Percentiles rank a stretch among this genome's conserved stretches.
These are phyloP conservation scores for Tylopilus sp. DNA, from an alignment of 1,284 basidiomycete species.

Conservation along the genomic window DNA sequence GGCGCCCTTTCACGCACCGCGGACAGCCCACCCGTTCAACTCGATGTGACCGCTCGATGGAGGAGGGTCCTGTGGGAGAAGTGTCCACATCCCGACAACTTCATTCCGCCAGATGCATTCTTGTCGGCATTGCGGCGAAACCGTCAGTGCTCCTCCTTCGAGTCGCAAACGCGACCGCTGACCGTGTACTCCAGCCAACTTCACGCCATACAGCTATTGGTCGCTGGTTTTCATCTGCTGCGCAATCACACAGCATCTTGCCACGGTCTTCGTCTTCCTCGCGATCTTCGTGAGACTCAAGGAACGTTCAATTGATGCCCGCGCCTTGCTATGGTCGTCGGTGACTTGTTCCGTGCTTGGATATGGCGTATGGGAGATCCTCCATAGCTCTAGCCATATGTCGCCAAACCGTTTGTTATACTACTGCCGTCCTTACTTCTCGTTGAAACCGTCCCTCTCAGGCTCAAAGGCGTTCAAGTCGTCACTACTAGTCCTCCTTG, in stretches of 20 bases:
- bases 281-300: slow-evolving; percentile 75
- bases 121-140: slow-evolving; percentile 75
- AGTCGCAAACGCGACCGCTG: slow-evolving; percentile 11
- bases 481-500: slow-evolving; percentile 82
- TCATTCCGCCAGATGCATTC: slow-evolving; percentile 78
- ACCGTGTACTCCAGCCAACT: slow-evolving; percentile 55
- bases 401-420: slow-evolving; percentile 24
- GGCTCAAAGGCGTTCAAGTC: slow-evolving; percentile 68
- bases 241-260: slow-evolving; percentile 82
- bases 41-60: slow-evolving; percentile 45
- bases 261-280: slow-evolving; percentile 79
- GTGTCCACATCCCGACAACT: slow-evolving; percentile 80
- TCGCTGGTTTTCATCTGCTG: slow-evolving; percentile 69
- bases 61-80: slow-evolving; percentile 83
- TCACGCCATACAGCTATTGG: slow-evolving; percentile 71
- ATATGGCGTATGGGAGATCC: slow-evolving; percentile 60
- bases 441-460: slow-evolving; percentile 28
- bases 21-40: background rate
- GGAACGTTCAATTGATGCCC: slow-evolving; percentile 61
- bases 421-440: background rate
- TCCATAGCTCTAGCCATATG: slow-evolving; percentile 36
- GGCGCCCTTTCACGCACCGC: background rate
- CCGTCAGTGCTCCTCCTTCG: slow-evolving; percentile 48
- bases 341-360: slow-evolving; percentile 57
- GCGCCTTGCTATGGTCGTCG: slow-evolving; percentile 66